A percentile compares a stretch with the other conserved stretches of the same genome.
Evolutionary conservation across 1,139 yeast species (phyloP).

Genomic region (Pichia sp.): DNA sequence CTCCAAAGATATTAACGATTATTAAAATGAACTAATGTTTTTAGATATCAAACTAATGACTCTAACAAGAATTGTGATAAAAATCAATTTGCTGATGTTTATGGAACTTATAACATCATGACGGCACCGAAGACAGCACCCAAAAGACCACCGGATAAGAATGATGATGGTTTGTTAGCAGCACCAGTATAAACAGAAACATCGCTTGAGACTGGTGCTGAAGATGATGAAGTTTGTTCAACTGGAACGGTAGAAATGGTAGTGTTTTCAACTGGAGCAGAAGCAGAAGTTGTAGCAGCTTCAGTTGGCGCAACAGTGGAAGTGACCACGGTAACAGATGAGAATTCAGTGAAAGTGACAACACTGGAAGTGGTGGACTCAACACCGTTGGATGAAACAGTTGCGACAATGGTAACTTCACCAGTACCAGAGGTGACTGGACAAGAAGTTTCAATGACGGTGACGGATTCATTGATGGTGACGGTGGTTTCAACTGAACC

Average conservation of each 20-base stretch:
- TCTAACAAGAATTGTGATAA: background rate
- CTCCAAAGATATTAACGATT: slow-evolving; percentile 8
- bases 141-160: slow-evolving; percentile 6
- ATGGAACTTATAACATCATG: slow-evolving; percentile 7
- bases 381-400: background rate
- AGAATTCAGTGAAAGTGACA: slow-evolving; percentile 3
- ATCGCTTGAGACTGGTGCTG: background rate
- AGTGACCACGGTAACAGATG: slow-evolving; percentile 15
- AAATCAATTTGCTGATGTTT: background rate
- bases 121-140: slow-evolving; percentile 8
- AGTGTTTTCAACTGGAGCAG: slow-evolving; percentile 11
- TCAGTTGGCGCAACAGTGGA: slow-evolving; percentile 23
- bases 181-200: slow-evolving; percentile 7
- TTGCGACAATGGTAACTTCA: slow-evolving; percentile 13
- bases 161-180: slow-evolving; percentile 3
- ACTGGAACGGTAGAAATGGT: background rate
- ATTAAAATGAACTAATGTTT: background rate
- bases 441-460: slow-evolving; percentile 11
- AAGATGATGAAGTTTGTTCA: background rate
- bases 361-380: slow-evolving; percentile 1
- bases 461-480: slow-evolving; percentile 4
- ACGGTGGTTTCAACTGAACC: slow-evolving; percentile 4
- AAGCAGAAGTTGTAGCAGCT: slow-evolving; percentile 1
- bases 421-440: slow-evolving; percentile 12
- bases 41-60: background rate